Conservation (phyloP, 805 yeast genomes). For the Torulaspora microellipsoides region DNA sequence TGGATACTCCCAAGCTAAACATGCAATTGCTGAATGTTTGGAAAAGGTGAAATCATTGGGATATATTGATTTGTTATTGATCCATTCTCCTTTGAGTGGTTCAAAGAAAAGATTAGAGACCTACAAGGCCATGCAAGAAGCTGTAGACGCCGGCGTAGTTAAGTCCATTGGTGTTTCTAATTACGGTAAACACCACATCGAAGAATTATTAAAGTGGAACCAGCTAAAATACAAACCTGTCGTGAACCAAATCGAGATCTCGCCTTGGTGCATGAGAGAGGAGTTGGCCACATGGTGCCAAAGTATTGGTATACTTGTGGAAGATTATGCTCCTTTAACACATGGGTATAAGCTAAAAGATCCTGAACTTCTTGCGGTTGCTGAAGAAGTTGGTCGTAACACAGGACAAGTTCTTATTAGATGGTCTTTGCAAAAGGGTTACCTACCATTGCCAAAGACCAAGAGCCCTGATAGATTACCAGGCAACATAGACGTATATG, state of each 20-base stretch:
- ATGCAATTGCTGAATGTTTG: slow-evolving; percentile 55
- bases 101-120: slow-evolving; percentile 50
- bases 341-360: slow-evolving; percentile 57
- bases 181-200: slow-evolving; percentile 55
- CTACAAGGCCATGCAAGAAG: slow-evolving; percentile 72
- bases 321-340: slow-evolving; percentile 77
- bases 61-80: slow-evolving; percentile 69
- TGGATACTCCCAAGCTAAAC: slow-evolving; percentile 53
- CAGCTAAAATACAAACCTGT: slow-evolving; percentile 56
- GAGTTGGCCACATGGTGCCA: slow-evolving; percentile 60
- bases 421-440: slow-evolving; percentile 72
- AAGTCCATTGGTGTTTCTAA: slow-evolving; percentile 76
- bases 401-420: slow-evolving; percentile 62
- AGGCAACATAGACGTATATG: slow-evolving; percentile 51
- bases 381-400: slow-evolving; percentile 45
- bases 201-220: slow-evolving; percentile 56
- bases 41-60: slow-evolving; percentile 47
- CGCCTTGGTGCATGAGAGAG: slow-evolving; percentile 74
- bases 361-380: slow-evolving; percentile 47
- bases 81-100: slow-evolving; percentile 59
- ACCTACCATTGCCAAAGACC: slow-evolving; percentile 68
- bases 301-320: slow-evolving; percentile 51
- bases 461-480: slow-evolving; percentile 47
- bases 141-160: slow-evolving; percentile 52
- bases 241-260: slow-evolving; percentile 76